phyloP scores from a whole-genome alignment of 2,329 filamentous ascomycete species.

The Pseudogymnoascus verrucosus region DNA sequence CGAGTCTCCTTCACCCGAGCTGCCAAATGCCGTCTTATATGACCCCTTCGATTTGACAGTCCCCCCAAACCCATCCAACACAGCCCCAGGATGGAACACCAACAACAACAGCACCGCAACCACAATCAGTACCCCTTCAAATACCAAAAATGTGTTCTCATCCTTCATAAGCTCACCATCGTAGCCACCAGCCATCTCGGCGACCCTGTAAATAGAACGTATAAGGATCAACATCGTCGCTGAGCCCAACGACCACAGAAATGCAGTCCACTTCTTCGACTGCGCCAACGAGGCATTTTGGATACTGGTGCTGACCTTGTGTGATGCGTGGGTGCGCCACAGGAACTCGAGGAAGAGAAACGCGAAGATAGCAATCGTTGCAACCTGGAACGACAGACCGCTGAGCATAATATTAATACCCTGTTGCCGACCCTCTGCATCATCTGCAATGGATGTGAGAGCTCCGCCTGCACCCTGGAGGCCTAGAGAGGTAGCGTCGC shows the following conservation, averaged over 20 bases:
- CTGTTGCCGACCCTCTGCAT: conserved; percentile 33
- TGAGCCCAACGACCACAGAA: conserved; percentile 26
- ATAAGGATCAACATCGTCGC: conserved; percentile 57
- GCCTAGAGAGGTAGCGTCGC: conserved; percentile 52
- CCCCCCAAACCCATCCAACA: background rate
- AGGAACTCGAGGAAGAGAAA: conserved; percentile 42
- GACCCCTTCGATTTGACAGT: conserved; percentile 7
- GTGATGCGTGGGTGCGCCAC: conserved; percentile 28
- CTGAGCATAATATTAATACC: conserved; percentile 51
- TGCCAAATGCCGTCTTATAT: background rate
- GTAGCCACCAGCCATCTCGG: conserved; percentile 59
- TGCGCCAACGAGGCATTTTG: background rate
- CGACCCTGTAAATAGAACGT: conserved; percentile 57
- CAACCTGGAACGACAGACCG: conserved; percentile 53
- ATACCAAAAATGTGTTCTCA: conserved; percentile 47
- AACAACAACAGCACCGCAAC: conserved; percentile 39
- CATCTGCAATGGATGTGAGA: conserved; percentile 42
- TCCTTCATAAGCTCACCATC: conserved; percentile 47
- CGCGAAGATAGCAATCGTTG: conserved; percentile 48
- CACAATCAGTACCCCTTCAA: conserved; percentile 48
- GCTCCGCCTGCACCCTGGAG: conserved; percentile 55
- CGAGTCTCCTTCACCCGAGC: background rate
- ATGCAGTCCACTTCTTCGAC: background rate
- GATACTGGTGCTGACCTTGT: background rate
- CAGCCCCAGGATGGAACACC: conserved; percentile 34